Evolutionary conservation across 129 eudicot genomes (phyloP).

Genomic region (Flaveria ramosissima): DNA sequence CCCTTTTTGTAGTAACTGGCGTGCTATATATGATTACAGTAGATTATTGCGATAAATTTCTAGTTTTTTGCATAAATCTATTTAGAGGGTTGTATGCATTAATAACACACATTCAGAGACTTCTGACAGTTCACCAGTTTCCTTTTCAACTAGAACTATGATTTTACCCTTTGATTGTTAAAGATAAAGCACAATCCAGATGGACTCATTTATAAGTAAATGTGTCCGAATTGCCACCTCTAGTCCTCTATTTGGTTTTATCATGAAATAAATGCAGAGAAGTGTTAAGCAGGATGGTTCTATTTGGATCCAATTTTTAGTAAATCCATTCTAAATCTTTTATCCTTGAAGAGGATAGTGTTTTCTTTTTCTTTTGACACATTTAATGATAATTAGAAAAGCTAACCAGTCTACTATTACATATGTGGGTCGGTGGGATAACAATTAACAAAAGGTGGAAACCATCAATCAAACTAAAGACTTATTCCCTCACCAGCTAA

Average conservation of each 20-base stretch:
- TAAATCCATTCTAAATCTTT: background rate
- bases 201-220: background rate
- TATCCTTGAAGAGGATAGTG: background rate
- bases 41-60: too few species aligned
- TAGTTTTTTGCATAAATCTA: too few species aligned
- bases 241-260: too few species aligned
- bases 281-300: too few species aligned
- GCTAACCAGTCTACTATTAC: background rate
- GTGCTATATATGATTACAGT: too few species aligned
- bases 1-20: background rate
- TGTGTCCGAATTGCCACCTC: background rate
- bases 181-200: background rate
- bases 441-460: slow-evolving; percentile 2
- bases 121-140: background rate
- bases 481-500: slow-evolving; percentile 56
- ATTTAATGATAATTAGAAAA: background rate
- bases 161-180: background rate
- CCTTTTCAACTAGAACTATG: background rate
- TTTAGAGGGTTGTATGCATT: background rate
- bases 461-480: background rate
- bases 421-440: background rate
- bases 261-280: too few species aligned
- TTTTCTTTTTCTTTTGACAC: background rate
- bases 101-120: background rate
- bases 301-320: too few species aligned